Percentiles rank a stretch among this genome's conserved stretches.
Evolutionary conservation across 2,329 filamentous ascomycete genomes (phyloP).

Genomic region (Capronia americana): DNA sequence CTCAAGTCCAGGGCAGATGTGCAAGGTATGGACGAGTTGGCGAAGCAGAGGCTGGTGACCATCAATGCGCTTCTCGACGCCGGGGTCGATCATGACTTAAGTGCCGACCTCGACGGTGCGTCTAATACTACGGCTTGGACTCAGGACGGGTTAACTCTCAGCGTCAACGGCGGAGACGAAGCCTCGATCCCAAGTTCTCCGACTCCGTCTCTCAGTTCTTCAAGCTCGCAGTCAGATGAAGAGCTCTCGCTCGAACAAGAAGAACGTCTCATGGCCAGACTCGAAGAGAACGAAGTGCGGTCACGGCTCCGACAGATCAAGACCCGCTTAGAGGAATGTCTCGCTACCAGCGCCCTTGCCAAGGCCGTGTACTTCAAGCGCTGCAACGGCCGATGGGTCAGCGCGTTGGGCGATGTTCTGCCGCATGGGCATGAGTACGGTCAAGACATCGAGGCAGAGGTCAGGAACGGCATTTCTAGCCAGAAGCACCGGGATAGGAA

Average conservation of each 20-base stretch:
- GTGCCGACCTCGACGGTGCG: neutral
- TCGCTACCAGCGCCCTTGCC: constrained; percentile 21
- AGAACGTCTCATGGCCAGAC: neutral
- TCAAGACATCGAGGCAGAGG: neutral
- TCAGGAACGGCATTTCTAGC: neutral
- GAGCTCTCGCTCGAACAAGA: neutral
- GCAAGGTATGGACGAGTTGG: constrained; percentile 21
- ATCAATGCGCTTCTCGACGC: constrained; percentile 18
- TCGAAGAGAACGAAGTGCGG: neutral
- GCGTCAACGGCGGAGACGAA: neutral
- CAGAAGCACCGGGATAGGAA: neutral
- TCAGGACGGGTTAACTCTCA: neutral
- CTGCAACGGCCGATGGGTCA: constrained; percentile 34
- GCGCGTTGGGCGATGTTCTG: constrained; percentile 21
- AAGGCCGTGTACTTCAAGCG: constrained; percentile 32
- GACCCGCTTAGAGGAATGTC: constrained; percentile 16
- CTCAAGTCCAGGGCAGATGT: constrained; percentile 18
- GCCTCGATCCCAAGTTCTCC: neutral
- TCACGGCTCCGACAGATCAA: constrained; percentile 8
- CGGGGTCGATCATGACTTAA: constrained; percentile 1
- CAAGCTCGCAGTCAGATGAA: neutral
- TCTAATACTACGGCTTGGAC: no score
- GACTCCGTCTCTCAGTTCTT: neutral
- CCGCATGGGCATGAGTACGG: neutral
- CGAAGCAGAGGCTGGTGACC: constrained; percentile 13